Evolutionary conservation across 257 asterid species (phyloP), one percentile per base, ranked within the genome.

Genomic region (Coffea eugenioides): DNA sequence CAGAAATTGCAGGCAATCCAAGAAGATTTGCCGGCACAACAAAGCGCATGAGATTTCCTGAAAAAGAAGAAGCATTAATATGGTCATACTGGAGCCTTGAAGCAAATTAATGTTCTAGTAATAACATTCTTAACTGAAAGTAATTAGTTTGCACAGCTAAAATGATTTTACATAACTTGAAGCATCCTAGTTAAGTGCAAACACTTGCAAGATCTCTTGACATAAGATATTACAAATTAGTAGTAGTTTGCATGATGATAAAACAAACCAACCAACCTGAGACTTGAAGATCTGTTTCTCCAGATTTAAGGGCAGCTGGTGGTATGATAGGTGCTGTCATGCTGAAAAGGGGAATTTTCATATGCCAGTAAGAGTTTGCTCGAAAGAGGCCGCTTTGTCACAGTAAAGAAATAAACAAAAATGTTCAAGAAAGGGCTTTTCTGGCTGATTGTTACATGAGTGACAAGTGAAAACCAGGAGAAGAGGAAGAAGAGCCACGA

Each of bases 281-380:
- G 81, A 96, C 97, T 81, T 87, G 88, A 89, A 96, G 31, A 88
- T 91, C 70, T 48, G 98, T 80, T 89, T 96, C 99, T 81, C 99
- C 99, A 70, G 39, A 84, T 77, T 77, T 77, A 67, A 94, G 97
- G 82, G 99, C 94, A 75, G 93, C 85, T 84, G 91, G 87, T 77
- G 97, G 97, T 85, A 96, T 96, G 67, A 90, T 76, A 82, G 99
- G 99, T 82, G 99, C 98, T 59, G 99, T 92, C 97, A 96, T 92
- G 87, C 99, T 85, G 87, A 65, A 71, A 79, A 82, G 75, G 59
- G 48, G 15, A 78, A 77, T 59, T 27, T 34, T 12, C 59, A 72
- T 49, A 43, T 36, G 34, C 69, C 76, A 75, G 59, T 43, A 61
- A 59, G 76, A 77, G 62, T 64, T 56, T 54, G 16, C 49, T 73